Base-by-base conservation (phyloP, 2,329 filamentous ascomycete genomes). In the Neonectria sp. region DNA sequence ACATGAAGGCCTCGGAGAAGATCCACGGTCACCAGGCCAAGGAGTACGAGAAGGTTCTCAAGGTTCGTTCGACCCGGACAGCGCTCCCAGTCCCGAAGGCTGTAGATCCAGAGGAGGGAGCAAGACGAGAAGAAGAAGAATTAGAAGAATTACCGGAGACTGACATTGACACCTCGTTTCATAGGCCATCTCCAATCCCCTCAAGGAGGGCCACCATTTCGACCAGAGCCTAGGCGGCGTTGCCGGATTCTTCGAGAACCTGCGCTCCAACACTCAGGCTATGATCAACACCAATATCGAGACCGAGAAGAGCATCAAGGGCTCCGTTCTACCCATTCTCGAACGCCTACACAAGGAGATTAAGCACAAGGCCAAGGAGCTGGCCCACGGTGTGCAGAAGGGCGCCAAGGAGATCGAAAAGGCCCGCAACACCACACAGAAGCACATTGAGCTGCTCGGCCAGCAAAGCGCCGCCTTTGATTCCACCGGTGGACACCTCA, bases 281-380 rank as follows among this genome's bases (percentile, higher is more conserved):
- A 89, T 98, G 76, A 90, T 95, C 76, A 97, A 96, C 81, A 92
- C 93, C 78, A 95, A 98, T 80, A 84, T 92, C 75, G 95, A 98
- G 80, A 97, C 95, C 6, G 95, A 96, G 75, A 96, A 96, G 86
- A 93, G 91, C 74, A 88, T 99, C 73, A 97, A 95, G 82, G 92
- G 91, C 67, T 91, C 91, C 15, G 93, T 98, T 33, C 86, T 97
- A 24, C 96, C 95, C 43, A 91, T 95, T 70, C 91, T 99, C 78
- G 94, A 97, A 75, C 92, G 95, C 59, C 86, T 99, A 55, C 95
- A 98, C 84, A 92, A 94, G 80, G 96, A 98, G 81, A 96, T 99
- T 86, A 99, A 98, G 88, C 91, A 93, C 84, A 98, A 98, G 86
- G 88, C 90, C 70, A 98, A 98, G 86, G 95, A 98, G 82, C 88